Conservation (phyloP, 305 asterid genomes). For the Solanum hybrid region DNA sequence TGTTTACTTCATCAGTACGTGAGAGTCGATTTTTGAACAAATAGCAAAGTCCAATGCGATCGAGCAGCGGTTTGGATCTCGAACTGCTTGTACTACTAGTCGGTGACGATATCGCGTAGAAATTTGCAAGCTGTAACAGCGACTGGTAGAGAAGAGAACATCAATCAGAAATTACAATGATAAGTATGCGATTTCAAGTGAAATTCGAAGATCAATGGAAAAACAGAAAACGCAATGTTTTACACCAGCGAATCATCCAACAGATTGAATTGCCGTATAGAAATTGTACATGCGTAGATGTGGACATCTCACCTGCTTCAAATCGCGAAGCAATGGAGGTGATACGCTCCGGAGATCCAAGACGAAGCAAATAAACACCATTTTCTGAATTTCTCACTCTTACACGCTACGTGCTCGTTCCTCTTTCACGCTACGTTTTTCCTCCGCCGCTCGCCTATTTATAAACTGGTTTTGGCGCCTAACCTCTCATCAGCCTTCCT, state of each 20-base stretch:
- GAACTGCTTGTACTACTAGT: conserved; percentile 10
- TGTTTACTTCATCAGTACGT: conserved; percentile 50
- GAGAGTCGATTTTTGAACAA: conserved; percentile 40
- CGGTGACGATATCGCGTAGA: conserved; percentile 48
- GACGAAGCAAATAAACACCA: conserved; percentile 73
- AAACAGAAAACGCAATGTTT: not conserved
- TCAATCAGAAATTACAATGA: not conserved
- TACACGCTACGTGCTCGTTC: not conserved
- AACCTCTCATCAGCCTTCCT: not conserved
- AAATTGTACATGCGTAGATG: not conserved
- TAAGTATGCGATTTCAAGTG: not conserved
- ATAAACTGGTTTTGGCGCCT: conserved; percentile 22
- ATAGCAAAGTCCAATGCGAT: conserved; percentile 79
- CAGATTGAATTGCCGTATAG: not conserved
- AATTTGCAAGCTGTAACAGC: conserved; percentile 77
- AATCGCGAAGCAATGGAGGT: conserved; percentile 61
- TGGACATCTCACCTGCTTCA: conserved; percentile 51
- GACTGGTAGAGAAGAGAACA: conserved; percentile 34
- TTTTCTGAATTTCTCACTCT: conserved; percentile 17
- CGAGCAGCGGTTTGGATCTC: conserved; percentile 41
- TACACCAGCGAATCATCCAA: not conserved
- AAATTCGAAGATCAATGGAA: not conserved
- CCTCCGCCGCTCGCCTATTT: not conserved
- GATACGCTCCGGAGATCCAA: conserved; percentile 71
- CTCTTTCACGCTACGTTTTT: not conserved